A percentile compares a stretch with the other conserved stretches of the same genome.
Evolutionary conservation across 345 rosid species (phyloP).

Genomic region (Populus euphratica): DNA sequence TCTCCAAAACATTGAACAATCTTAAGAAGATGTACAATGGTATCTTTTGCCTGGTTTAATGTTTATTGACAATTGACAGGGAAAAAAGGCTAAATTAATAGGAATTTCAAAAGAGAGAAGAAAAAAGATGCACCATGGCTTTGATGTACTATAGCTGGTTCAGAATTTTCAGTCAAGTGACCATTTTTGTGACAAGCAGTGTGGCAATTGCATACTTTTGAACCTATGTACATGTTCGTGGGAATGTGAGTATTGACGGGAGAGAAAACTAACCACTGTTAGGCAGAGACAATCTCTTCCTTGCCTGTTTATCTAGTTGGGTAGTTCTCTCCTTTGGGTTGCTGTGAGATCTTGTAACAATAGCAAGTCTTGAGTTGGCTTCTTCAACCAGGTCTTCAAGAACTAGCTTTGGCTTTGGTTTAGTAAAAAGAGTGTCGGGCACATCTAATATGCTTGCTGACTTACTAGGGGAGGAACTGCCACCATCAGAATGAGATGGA

Average conservation of each 20-base stretch:
- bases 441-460: conserved; percentile 48
- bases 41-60: not conserved
- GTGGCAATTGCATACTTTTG: not conserved
- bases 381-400: conserved; percentile 48
- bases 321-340: conserved; percentile 79
- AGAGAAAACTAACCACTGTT: conserved; percentile 48
- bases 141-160: not conserved
- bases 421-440: conserved; percentile 35
- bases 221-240: not conserved
- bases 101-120: not conserved
- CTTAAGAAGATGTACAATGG: not conserved
- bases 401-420: conserved; percentile 52
- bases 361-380: conserved; percentile 44
- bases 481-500: conserved; percentile 64
- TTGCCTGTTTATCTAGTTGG: conserved; percentile 47
- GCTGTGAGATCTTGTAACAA: conserved; percentile 67
- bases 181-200: not conserved
- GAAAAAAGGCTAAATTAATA: not conserved
- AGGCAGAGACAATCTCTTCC: conserved; percentile 72
- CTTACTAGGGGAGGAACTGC: conserved; percentile 58
- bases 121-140: not conserved
- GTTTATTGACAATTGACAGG: not conserved
- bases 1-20: not conserved
- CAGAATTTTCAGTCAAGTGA: not conserved
- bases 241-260: not conserved